Evolutionary conservation across 352 stramenopile species (phyloP).

Genomic region (Phytophthora brassicae): DNA sequence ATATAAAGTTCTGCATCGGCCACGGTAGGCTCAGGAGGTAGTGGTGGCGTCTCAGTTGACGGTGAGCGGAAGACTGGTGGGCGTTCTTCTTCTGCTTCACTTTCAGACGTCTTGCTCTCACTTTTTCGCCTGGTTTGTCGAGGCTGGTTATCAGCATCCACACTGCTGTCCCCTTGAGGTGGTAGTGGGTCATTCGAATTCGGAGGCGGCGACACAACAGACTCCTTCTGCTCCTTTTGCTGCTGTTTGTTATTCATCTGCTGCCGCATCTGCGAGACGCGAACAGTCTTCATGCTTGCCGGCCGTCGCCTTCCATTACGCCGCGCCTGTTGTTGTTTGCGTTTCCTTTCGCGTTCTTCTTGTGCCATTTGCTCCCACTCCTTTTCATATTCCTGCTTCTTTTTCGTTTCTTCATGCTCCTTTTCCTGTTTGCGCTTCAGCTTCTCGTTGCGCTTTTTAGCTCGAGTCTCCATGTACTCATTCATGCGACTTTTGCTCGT

Average conservation of each 20-base stretch:
- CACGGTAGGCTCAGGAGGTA: slow-evolving; percentile 69
- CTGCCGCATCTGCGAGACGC: slow-evolving; percentile 83
- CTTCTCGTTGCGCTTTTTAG: slow-evolving; percentile 78
- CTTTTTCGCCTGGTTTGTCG: slow-evolving; percentile 42
- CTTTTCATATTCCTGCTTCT: slow-evolving; percentile 86
- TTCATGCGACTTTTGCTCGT: slow-evolving; percentile 85
- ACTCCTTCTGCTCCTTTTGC: slow-evolving; percentile 45
- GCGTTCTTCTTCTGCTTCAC: slow-evolving; percentile 48
- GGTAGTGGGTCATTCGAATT: slow-evolving; percentile 27
- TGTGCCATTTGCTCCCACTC: slow-evolving; percentile 90
- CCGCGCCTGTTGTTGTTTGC: slow-evolving; percentile 75
- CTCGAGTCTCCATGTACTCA: slow-evolving; percentile 85
- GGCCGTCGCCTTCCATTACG: slow-evolving; percentile 67
- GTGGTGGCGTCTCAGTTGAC: slow-evolving; percentile 42
- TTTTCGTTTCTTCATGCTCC: slow-evolving; percentile 70
- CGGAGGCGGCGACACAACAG: slow-evolving; percentile 7
- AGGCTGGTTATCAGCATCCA: slow-evolving; percentile 33
- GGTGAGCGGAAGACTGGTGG: slow-evolving; percentile 3
- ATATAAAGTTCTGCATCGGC: slow-evolving; percentile 80
- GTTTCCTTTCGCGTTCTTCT: slow-evolving; percentile 80
- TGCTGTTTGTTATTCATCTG: slow-evolving; percentile 78
- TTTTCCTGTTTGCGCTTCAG: slow-evolving; percentile 74
- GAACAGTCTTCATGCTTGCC: slow-evolving; percentile 81
- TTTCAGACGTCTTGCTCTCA: slow-evolving; percentile 61
- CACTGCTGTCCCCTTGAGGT: slow-evolving; percentile 31